Percentiles rank a stretch among this genome's conserved stretches.
Conservation (phyloP, 106 monocot species). For the Xerophyta viscosa region DNA sequence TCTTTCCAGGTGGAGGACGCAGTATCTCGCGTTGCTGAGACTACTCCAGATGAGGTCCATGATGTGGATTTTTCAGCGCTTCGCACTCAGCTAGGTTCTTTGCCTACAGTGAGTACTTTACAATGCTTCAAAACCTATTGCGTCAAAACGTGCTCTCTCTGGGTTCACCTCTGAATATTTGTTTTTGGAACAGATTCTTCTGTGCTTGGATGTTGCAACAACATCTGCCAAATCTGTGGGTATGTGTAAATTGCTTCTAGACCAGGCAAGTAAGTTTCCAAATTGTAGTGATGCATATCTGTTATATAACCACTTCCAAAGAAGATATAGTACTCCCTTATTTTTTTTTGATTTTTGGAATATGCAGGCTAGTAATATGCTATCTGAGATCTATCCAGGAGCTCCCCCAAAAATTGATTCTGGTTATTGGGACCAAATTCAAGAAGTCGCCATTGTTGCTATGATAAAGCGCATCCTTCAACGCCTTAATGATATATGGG, state of each 20-base stretch:
- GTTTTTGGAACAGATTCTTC: constrained; percentile 55
- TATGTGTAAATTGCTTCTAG: constrained; percentile 75
- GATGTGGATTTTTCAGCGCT: constrained; percentile 73
- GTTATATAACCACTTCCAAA: too few relatives aligned
- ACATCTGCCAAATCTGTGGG: constrained; percentile 57
- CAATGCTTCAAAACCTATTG: too few relatives aligned
- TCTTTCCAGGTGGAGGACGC: constrained; percentile 54
- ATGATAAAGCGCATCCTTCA: constrained; percentile 61
- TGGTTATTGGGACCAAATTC: constrained; percentile 77
- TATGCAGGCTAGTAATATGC: constrained; percentile 46
- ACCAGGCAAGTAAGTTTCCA: constrained; percentile 38
- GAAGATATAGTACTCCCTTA: neutral
- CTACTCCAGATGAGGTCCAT: constrained; percentile 29
- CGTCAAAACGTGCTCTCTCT: too few relatives aligned
- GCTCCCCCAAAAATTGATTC: constrained; percentile 53
- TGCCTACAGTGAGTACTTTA: constrained; percentile 51
- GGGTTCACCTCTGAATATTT: neutral
- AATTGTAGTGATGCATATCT: too few relatives aligned
- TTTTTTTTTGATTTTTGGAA: neutral
- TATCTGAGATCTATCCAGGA: constrained; percentile 83
- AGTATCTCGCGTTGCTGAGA: constrained; percentile 56
- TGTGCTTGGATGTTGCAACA: constrained; percentile 84
- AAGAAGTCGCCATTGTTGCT: constrained; percentile 62
- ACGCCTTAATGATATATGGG: constrained; percentile 59
- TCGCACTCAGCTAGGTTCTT: constrained; percentile 62